These are phyloP conservation scores for Salix caprea DNA, from an alignment of 345 rosid genomes.

Conservation along the genomic window DNA sequence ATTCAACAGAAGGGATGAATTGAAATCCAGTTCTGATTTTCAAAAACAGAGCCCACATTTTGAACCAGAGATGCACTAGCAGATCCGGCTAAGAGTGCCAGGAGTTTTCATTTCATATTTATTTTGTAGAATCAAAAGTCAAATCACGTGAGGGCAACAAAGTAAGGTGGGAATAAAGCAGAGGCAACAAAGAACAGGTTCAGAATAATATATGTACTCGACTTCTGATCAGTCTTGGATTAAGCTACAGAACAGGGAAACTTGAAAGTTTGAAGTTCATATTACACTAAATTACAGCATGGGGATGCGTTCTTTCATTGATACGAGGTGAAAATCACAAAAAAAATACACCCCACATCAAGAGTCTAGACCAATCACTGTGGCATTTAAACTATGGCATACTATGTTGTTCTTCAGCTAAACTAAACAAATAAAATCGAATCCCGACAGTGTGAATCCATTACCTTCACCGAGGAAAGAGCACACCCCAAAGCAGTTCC, in stretches of 20 bases:
- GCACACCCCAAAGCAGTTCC: constrained; percentile 37
- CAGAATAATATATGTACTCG: background rate
- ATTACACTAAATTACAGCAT: constrained; percentile 7
- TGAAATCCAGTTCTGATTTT: too few species aligned
- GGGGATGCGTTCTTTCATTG: constrained; percentile 39
- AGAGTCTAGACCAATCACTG: constrained; percentile 8
- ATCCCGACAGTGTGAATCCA: constrained; percentile 20
- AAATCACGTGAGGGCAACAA: too few species aligned
- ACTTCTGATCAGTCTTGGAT: background rate
- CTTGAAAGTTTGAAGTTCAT: background rate
- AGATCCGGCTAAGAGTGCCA: background rate
- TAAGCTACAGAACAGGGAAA: background rate
- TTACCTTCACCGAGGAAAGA: constrained; percentile 24
- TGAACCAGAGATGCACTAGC: background rate
- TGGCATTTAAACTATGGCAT: constrained; percentile 3
- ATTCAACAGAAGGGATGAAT: background rate
- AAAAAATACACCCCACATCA: constrained; percentile 7
- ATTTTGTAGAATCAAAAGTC: too few species aligned
- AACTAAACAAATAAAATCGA: constrained; percentile 20
- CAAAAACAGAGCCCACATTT: background rate
- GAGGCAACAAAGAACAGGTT: too few species aligned
- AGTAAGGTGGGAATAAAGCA: too few species aligned
- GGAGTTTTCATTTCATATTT: background rate
- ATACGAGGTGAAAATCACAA: constrained; percentile 14
- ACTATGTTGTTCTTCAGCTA: constrained; percentile 14